Evolutionary conservation across 23 red algal genomes (phyloP).

Genomic region (Rhodosorus marinus): DNA sequence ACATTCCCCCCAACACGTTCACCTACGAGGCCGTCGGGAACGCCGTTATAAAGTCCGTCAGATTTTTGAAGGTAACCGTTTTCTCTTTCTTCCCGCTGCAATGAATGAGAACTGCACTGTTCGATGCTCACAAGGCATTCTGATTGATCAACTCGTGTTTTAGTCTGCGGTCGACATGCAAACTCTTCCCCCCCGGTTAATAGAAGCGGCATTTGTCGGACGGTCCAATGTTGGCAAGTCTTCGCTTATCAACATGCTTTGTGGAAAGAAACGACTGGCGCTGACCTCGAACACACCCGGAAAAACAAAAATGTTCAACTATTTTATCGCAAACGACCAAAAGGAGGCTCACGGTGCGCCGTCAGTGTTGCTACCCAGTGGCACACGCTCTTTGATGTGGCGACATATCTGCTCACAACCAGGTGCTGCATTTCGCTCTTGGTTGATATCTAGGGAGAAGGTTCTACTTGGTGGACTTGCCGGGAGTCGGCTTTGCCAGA

Average conservation of each 20-base stretch:
- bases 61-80: conserved; percentile 64
- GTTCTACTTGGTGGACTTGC: conserved; percentile 77
- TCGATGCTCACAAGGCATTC: too few relatives aligned
- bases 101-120: too few relatives aligned
- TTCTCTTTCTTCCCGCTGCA: too few relatives aligned
- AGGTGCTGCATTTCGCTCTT: neutral
- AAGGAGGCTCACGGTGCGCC: neutral
- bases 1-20: conserved; percentile 15
- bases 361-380: neutral
- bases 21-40: conserved; percentile 53
- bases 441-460: neutral
- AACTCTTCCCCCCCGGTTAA: conserved; percentile 30
- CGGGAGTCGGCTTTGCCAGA: conserved; percentile 71
- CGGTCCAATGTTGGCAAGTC: conserved; percentile 86
- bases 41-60: conserved; percentile 50
- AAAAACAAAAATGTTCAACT: conserved; percentile 90
- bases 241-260: conserved; percentile 74
- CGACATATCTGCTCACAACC: neutral
- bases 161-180: conserved; percentile 72
- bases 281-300: conserved; percentile 58
- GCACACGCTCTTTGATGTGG: neutral
- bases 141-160: too few relatives aligned
- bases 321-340: conserved; percentile 72
- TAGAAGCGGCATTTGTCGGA: conserved; percentile 78
- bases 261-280: conserved; percentile 42